Conservation (phyloP, 139 green algal species). For the Volvox reticuliferus region DNA sequence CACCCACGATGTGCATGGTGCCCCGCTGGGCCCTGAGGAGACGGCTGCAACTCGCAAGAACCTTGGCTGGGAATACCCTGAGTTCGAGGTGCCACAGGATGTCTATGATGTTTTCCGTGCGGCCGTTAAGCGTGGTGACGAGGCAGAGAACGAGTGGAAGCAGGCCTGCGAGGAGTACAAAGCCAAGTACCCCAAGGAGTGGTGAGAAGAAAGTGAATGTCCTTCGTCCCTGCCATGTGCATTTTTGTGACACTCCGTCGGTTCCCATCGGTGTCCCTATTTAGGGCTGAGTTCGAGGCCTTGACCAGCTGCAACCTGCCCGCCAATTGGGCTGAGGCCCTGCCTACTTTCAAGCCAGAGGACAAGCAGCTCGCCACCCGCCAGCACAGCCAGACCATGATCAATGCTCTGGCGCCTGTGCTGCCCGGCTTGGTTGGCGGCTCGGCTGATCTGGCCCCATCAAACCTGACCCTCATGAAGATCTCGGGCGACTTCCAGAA, state of each 20-base stretch:
- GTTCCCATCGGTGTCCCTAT: too few relatives aligned
- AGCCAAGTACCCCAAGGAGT: constrained; percentile 87
- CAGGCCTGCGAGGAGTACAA: constrained; percentile 71
- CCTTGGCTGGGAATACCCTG: constrained; percentile 93
- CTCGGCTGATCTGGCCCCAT: constrained; percentile 97
- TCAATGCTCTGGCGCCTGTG: constrained; percentile 93
- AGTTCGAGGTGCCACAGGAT: constrained; percentile 95
- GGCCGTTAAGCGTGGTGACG: constrained; percentile 66
- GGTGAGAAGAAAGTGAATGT: background rate
- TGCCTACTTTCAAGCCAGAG: constrained; percentile 94
- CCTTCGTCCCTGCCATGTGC: background rate
- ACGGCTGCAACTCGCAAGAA: constrained; percentile 93
- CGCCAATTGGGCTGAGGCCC: constrained; percentile 84
- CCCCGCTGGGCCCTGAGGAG: constrained; percentile 95
- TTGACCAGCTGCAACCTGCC: constrained; percentile 90
- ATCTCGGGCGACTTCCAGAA: constrained; percentile 98
- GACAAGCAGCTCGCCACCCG: constrained; percentile 96
- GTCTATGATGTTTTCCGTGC: constrained; percentile 74
- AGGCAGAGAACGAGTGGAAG: constrained; percentile 87
- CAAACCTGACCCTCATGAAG: constrained; percentile 99
- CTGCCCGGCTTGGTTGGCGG: constrained; percentile 96
- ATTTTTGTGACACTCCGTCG: background rate
- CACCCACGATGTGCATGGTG: constrained; percentile 97
- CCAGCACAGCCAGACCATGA: constrained; percentile 96
- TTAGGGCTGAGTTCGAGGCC: constrained; percentile 82